Percentiles rank a stretch among this genome's conserved stretches.
Evolutionary conservation across 2,329 filamentous ascomycete genomes (phyloP).

Genomic region (Aspergillus flavus): DNA sequence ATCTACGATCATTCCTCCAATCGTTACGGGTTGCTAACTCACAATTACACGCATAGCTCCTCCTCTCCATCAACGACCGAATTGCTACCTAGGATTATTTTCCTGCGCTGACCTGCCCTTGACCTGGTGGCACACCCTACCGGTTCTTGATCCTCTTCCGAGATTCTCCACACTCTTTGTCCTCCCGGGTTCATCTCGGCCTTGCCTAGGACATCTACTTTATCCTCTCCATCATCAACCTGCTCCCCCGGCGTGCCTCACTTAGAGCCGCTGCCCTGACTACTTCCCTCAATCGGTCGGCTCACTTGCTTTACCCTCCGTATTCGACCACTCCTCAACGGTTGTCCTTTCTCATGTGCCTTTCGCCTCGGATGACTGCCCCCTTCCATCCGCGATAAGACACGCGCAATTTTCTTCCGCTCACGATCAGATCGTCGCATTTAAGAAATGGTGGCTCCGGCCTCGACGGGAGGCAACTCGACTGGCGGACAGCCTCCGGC

Average conservation of each 20-base stretch:
- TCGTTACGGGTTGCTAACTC: constrained; percentile 14
- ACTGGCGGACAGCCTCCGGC: constrained; percentile 36
- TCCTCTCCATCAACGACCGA: constrained; percentile 2
- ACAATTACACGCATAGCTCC: constrained; percentile 1
- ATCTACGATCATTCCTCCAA: constrained; percentile 18
- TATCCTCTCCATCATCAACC: constrained; percentile 20
- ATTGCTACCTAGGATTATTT: constrained; percentile 9
- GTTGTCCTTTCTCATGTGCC: constrained; percentile 33
- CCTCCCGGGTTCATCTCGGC: constrained; percentile 27
- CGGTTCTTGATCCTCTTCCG: constrained; percentile 23
- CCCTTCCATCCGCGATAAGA: constrained; percentile 32
- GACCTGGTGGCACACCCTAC: constrained; percentile 12
- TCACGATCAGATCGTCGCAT: constrained; percentile 18
- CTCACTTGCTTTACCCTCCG: constrained; percentile 5
- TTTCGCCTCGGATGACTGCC: constrained; percentile 33
- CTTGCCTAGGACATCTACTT: constrained; percentile 23
- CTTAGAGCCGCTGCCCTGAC: not conserved
- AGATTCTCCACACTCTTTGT: constrained; percentile 28
- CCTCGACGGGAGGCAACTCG: constrained; percentile 43
- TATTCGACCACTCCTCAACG: constrained; percentile 9
- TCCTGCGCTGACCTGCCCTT: constrained; percentile 9
- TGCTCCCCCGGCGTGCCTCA: constrained; percentile 15
- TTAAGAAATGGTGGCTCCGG: constrained; percentile 49
- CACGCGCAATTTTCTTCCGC: constrained; percentile 25
- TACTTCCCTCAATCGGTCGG: not conserved